phyloP scores from a whole-genome alignment of 305 asterid genomes.

The Ajuga reptans region DNA sequence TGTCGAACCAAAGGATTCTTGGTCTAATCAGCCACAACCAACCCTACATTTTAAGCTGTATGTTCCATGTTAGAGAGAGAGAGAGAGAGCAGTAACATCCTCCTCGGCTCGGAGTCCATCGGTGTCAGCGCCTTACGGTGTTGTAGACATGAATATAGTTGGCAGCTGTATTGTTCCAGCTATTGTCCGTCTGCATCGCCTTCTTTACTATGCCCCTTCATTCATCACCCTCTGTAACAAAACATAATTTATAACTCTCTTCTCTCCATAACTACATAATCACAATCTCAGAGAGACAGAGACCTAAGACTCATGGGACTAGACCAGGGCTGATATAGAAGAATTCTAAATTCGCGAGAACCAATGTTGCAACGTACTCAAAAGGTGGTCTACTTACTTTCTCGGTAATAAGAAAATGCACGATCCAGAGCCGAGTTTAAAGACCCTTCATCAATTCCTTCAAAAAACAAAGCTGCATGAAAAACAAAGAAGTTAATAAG shows the following conservation, averaged over 20 bases:
- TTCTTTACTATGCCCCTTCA: constrained; percentile 49
- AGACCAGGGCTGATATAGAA: too few species aligned
- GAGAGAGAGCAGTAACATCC: too few species aligned
- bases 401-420: constrained; percentile 49
- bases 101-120: too few species aligned
- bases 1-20: too few species aligned
- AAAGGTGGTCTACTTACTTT: constrained; percentile 37
- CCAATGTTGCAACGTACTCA: too few species aligned
- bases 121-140: constrained; percentile 30
- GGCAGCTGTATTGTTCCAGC: constrained; percentile 81
- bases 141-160: constrained; percentile 62
- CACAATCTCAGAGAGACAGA: neutral
- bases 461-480: constrained; percentile 62
- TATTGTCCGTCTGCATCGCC: constrained; percentile 53
- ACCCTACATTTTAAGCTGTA: too few species aligned
- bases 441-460: constrained; percentile 77
- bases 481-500: neutral
- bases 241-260: neutral
- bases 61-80: too few species aligned
- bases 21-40: too few species aligned
- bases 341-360: too few species aligned
- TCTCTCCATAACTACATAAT: too few species aligned
- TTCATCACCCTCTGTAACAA: constrained; percentile 54
- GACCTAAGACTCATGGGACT: too few species aligned
- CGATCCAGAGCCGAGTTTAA: constrained; percentile 55